Conservation (phyloP, 345 rosid genomes). For the Excoecaria cochinchinensis region DNA sequence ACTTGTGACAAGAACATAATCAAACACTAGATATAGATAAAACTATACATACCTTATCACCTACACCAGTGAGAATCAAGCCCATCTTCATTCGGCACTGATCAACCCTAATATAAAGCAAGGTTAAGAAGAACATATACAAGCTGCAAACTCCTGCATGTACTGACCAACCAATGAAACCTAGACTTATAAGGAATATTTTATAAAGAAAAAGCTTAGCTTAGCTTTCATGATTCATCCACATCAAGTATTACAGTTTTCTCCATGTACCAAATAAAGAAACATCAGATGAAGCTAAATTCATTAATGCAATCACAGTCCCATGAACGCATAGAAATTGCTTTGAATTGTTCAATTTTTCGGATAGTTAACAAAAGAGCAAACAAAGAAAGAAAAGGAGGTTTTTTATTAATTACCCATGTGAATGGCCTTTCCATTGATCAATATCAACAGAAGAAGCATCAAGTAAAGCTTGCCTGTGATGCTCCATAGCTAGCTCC, state of each 20-base stretch:
- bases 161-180: background rate
- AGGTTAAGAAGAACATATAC: constrained; percentile 14
- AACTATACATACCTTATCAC: constrained; percentile 65
- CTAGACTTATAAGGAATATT: background rate
- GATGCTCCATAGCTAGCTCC: constrained; percentile 65
- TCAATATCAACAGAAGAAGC: constrained; percentile 53
- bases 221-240: background rate
- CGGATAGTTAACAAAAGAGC: background rate
- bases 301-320: background rate
- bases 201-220: background rate
- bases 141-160: background rate
- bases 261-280: background rate
- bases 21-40: background rate
- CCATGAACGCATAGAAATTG: background rate
- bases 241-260: background rate
- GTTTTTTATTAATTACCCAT: constrained; percentile 39
- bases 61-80: constrained; percentile 83
- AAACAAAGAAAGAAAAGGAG: background rate
- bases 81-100: constrained; percentile 87
- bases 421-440: constrained; percentile 81
- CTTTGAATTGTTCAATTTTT: background rate
- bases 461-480: constrained; percentile 44
- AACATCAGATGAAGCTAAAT: background rate
- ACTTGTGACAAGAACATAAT: background rate
- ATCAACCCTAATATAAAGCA: constrained; percentile 52